Conservation (phyloP, 108 stramenopile genomes). For the Cyclotella kingstonii region DNA sequence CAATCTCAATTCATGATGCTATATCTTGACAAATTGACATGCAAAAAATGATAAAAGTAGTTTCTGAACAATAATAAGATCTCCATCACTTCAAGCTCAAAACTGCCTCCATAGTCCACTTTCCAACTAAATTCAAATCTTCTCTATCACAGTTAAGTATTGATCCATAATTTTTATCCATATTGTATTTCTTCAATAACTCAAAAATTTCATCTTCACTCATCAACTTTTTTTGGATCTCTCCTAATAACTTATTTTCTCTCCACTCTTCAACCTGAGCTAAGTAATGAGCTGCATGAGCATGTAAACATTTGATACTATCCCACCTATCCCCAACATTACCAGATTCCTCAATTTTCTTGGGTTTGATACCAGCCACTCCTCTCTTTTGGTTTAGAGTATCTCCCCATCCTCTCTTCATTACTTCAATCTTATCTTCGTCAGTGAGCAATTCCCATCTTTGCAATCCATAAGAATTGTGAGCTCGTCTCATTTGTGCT, state of each 20-base stretch:
- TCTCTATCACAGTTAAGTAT: constrained; percentile 40
- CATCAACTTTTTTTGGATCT: constrained; percentile 54
- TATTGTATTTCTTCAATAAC: no score
- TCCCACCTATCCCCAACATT: neutral
- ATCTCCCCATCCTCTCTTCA: constrained; percentile 34
- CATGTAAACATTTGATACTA: constrained; percentile 80
- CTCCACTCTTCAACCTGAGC: constrained; percentile 52
- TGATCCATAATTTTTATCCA: neutral
- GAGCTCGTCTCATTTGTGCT: constrained; percentile 70
- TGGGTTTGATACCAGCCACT: constrained; percentile 72
- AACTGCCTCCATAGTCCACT: constrained; percentile 71
- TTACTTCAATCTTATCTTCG: constrained; percentile 42
- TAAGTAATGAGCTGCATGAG: constrained; percentile 83
- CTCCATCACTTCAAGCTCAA: constrained; percentile 4
- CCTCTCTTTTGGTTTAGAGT: constrained; percentile 57
- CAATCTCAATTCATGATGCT: no score
- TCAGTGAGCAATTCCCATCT: constrained; percentile 53
- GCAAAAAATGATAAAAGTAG: no score
- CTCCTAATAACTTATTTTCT: no score
- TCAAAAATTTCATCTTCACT: constrained; percentile 41
- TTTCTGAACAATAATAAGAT: no score
- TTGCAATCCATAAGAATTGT: constrained; percentile 58
- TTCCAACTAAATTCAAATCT: constrained; percentile 72
- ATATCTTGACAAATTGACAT: no score
- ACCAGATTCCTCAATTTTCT: neutral